Evolutionary conservation across 2,329 filamentous ascomycete genomes (phyloP), one percentile per base, ranked within the genome.

Genomic region (Colletotrichum magnum): DNA sequence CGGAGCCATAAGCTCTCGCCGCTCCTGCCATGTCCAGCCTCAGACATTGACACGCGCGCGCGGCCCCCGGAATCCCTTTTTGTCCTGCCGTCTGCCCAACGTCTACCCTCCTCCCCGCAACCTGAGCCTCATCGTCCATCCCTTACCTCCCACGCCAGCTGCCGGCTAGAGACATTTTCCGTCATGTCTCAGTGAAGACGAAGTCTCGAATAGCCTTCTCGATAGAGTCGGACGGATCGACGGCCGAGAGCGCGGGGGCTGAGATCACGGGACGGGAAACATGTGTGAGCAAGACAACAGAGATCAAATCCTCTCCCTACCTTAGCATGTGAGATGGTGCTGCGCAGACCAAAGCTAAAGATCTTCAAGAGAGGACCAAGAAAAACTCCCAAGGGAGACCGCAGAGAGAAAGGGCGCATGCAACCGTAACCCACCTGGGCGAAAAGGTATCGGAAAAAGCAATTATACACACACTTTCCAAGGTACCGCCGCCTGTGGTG

Each of bases 71-170:
- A 36, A 36, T 36, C 32, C 32, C 10, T 36, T 36, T 36, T 36
- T 10, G 32, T 10, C 32, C 32, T 10, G 9, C 32, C 7, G 32
- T 36, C 32, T 36, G 7, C 15, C 18, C 16, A 43, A 52, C 32
- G 41, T 36, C 32, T 10, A 3, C 32, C 28, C 5, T 9, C 28
- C 28, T 32, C 28, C 28, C 41, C 51, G 52, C 2, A 16, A 5
- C 9, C 48, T 64, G 65, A 64, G 65, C 65, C 65, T 53, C 65
- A 58, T 32, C 15, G 3, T 24, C 32, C 32, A n/a, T 63, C 59
- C 64, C 64, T 68, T 68, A 59, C 52, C 59, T 57, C 36, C 6
- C 18, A 57, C 36, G 21, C 47, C 64, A 18, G 45, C 28, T 24
- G 48, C 45, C 2, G 26, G 15, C 6, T 6, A 24, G 26, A 59